A percentile compares a stretch with the other conserved stretches of the same genome.
phyloP scores from a whole-genome alignment of 2,329 filamentous ascomycete species.

The Aquanectria penicillioides region DNA sequence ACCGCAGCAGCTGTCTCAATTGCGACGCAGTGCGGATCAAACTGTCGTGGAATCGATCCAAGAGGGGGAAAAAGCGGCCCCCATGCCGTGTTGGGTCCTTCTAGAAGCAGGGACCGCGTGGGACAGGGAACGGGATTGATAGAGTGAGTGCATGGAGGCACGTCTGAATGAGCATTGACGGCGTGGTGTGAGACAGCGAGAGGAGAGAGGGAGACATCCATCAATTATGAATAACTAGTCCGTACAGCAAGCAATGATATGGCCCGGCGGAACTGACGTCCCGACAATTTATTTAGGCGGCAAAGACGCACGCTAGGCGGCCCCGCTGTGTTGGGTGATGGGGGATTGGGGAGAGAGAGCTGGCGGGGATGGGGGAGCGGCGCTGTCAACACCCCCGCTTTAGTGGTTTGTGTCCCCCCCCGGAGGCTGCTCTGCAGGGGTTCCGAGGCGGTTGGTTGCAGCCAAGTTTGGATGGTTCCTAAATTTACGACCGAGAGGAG shows the following conservation, averaged over 20 bases:
- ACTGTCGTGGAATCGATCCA: too few species aligned
- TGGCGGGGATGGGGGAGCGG: too few species aligned
- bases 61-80: background rate
- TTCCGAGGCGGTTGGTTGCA: too few species aligned
- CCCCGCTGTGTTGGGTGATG: background rate
- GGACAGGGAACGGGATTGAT: background rate
- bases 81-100: background rate
- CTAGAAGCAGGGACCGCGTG: slow-evolving; percentile 7
- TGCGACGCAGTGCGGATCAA: background rate
- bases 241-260: background rate
- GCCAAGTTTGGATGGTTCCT: too few species aligned
- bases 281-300: background rate
- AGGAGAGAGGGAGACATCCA: background rate
- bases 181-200: too few species aligned
- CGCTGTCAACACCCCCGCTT: slow-evolving; percentile 1
- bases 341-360: too few species aligned
- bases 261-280: background rate
- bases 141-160: too few species aligned
- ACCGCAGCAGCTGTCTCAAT: background rate
- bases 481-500: too few species aligned
- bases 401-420: too few species aligned
- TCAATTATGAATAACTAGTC: background rate
- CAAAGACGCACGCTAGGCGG: background rate
- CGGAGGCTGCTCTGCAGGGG: slow-evolving; percentile 9
- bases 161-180: too few species aligned